Percentiles rank a stretch among this genome's conserved stretches.
Evolutionary conservation across 2,329 filamentous ascomycete species (phyloP).

Genomic region (Triangularia setosa): DNA sequence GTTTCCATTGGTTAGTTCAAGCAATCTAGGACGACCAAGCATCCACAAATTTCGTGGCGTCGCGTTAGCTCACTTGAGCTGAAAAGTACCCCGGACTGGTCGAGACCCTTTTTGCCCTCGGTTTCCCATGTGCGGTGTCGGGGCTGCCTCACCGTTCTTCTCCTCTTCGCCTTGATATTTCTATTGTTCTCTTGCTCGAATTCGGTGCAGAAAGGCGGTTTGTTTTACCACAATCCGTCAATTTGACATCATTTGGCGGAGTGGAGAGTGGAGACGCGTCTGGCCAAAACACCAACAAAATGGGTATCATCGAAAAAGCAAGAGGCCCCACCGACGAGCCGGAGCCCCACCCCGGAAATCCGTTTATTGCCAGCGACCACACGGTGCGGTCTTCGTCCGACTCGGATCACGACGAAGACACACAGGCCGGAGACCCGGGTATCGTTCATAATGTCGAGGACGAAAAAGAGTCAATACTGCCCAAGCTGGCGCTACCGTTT

Average conservation of each 20-base stretch:
- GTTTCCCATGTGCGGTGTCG: background rate
- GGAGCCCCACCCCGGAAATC: background rate
- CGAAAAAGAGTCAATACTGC: background rate
- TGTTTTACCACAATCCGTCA: background rate
- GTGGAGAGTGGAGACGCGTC: background rate
- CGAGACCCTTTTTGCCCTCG: background rate
- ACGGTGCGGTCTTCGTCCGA: background rate
- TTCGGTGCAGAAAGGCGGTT: background rate
- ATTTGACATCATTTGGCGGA: background rate
- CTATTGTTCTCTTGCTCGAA: background rate
- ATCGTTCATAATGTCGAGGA: background rate
- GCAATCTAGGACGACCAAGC: background rate
- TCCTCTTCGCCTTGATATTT: background rate
- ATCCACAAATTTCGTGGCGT: background rate
- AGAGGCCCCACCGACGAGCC: background rate
- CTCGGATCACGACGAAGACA: background rate
- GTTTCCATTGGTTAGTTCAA: background rate
- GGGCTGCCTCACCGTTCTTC: background rate
- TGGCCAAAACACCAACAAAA: background rate
- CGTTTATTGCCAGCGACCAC: background rate
- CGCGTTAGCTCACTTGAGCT: background rate
- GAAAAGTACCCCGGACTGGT: background rate
- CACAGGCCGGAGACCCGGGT: background rate
- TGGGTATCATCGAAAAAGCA: background rate
- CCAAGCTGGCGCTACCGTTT: constrained; percentile 7